Conservation (phyloP, 1,139 yeast species). For the Yamadazyma atmosphaerica region DNA sequence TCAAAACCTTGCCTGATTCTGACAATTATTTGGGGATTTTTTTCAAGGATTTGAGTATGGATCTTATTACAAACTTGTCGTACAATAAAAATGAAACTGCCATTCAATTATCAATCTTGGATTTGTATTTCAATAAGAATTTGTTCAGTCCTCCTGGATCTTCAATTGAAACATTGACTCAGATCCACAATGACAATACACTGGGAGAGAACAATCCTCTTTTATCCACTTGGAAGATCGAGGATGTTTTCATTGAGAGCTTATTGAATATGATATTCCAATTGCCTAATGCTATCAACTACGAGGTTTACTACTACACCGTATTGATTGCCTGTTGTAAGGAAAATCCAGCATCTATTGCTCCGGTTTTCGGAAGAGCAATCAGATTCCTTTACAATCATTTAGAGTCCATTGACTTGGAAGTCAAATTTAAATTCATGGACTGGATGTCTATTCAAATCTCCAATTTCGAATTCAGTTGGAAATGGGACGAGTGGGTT, state of each 20-base stretch:
- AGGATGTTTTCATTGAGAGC: conserved; percentile 85
- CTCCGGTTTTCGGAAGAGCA: conserved; percentile 94
- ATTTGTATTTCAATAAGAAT: conserved; percentile 66
- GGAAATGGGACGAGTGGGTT: conserved; percentile 99
- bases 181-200: conserved; percentile 38
- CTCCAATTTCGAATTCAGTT: conserved; percentile 89
- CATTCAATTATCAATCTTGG: conserved; percentile 75
- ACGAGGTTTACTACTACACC: conserved; percentile 78
- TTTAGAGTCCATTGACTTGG: conserved; percentile 70
- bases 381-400: conserved; percentile 79
- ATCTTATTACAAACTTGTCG: conserved; percentile 75
- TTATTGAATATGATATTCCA: conserved; percentile 76
- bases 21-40: conserved; percentile 57
- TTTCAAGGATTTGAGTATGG: conserved; percentile 73
- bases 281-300: conserved; percentile 67
- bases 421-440: conserved; percentile 67
- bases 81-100: conserved; percentile 89
- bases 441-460: conserved; percentile 96
- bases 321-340: conserved; percentile 89
- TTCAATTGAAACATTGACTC: conserved; percentile 66
- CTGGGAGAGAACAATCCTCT: conserved; percentile 45
- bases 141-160: conserved; percentile 84
- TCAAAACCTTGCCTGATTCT: conserved; percentile 74
- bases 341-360: conserved; percentile 84
- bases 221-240: conserved; percentile 82